A percentile compares a stretch with the other conserved stretches of the same genome.
phyloP scores from a whole-genome alignment of 108 stramenopile species.

The Bacterosira constricta region DNA sequence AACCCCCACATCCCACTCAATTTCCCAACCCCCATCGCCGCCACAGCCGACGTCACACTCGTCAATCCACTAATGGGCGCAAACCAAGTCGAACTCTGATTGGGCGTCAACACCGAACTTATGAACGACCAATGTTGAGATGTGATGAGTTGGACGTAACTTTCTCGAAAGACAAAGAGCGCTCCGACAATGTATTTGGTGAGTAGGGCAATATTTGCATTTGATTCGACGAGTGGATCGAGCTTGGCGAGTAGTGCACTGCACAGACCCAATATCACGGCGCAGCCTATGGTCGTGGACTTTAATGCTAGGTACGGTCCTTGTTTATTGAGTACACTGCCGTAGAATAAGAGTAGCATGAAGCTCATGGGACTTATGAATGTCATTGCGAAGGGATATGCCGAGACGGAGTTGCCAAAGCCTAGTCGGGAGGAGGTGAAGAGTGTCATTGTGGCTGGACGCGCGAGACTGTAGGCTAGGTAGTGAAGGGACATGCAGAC shows the following conservation, averaged over 20 bases:
- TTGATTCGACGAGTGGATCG: slow-evolving; percentile 9
- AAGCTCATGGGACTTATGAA: slow-evolving; percentile 40
- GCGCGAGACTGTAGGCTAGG: slow-evolving; percentile 49
- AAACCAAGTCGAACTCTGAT: slow-evolving; percentile 50
- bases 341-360: slow-evolving; percentile 36
- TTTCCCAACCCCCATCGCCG: slow-evolving; percentile 36
- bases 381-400: slow-evolving; percentile 55
- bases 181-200: slow-evolving; percentile 37
- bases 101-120: slow-evolving; percentile 43
- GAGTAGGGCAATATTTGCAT: slow-evolving; percentile 24
- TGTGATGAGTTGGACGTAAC: slow-evolving; percentile 53
- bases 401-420: slow-evolving; percentile 27
- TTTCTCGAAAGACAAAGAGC: slow-evolving; percentile 53
- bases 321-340: background rate
- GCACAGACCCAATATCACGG: slow-evolving; percentile 17
- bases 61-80: slow-evolving; percentile 55
- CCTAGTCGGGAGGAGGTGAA: slow-evolving; percentile 48
- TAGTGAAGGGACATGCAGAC: slow-evolving; percentile 51
- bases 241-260: slow-evolving; percentile 17
- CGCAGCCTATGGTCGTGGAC: slow-evolving; percentile 30
- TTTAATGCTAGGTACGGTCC: slow-evolving; percentile 37
- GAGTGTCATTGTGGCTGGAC: slow-evolving; percentile 53
- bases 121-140: slow-evolving; percentile 56
- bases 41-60: slow-evolving; percentile 43
- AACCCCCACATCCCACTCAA: slow-evolving; percentile 32